Evolutionary conservation across 106 monocot species (phyloP).

Genomic region (Dendrobium catenatum): DNA sequence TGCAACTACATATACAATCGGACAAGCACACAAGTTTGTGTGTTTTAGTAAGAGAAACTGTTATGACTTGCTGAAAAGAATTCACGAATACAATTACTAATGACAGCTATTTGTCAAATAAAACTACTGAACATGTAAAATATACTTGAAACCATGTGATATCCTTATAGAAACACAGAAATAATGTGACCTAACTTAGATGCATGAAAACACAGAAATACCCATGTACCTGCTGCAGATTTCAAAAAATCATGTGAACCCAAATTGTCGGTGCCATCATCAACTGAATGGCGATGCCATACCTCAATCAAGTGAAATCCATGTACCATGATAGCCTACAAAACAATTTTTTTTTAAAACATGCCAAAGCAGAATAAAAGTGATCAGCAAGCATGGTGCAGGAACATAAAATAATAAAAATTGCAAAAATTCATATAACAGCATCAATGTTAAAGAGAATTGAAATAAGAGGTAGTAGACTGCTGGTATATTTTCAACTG

Average conservation of each 20-base stretch:
- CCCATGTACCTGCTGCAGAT: conserved; percentile 43
- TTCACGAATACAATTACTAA: not conserved
- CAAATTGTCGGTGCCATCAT: conserved; percentile 29
- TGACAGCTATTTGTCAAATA: not conserved
- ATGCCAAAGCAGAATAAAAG: not conserved
- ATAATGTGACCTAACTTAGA: not conserved
- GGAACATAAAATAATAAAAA: not conserved
- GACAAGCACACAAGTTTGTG: not conserved
- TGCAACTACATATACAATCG: not conserved
- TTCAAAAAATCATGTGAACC: conserved; percentile 27
- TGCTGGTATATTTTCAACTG: not conserved
- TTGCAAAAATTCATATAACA: not conserved
- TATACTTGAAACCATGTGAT: not conserved
- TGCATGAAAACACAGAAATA: conserved; percentile 7
- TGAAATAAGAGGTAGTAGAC: not conserved
- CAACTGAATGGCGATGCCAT: conserved; percentile 69
- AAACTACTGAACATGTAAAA: not conserved
- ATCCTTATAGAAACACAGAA: not conserved
- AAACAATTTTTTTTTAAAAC: not conserved
- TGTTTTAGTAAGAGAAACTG: not conserved
- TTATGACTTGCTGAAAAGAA: not conserved
- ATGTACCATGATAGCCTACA: conserved; percentile 82
- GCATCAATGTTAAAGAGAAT: not conserved
- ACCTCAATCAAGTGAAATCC: conserved; percentile 93
- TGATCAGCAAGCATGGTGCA: not conserved